Conservation (phyloP, 169 alveolate species). For the Eimeria necatrix region DNA sequence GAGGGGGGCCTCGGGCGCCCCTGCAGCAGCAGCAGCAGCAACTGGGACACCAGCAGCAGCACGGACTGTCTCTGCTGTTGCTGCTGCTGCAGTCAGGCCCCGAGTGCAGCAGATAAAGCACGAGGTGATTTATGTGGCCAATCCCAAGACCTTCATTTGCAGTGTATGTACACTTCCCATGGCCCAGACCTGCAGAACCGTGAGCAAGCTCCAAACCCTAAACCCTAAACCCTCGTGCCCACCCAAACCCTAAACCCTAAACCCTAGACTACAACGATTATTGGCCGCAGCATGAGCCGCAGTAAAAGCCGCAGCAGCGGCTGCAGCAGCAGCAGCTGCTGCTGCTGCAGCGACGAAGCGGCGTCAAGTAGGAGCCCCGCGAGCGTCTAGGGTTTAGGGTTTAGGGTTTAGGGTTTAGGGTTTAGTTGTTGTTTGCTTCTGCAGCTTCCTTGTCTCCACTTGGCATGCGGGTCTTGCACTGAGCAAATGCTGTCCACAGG, state of each 20-base stretch:
- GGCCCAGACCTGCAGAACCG: slow-evolving; percentile 55
- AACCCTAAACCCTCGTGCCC: neutral
- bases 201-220: slow-evolving; percentile 4
- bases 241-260: neutral
- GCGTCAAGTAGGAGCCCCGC: neutral
- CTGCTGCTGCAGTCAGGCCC: slow-evolving; percentile 53
- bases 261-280: neutral
- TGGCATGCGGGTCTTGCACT: slow-evolving; percentile 31
- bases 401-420: too few species aligned
- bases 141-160: slow-evolving; percentile 43
- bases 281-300: neutral
- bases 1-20: slow-evolving; percentile 31
- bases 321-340: slow-evolving; percentile 4
- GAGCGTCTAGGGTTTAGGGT: slow-evolving; percentile 9
- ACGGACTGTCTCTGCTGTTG: neutral
- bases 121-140: neutral
- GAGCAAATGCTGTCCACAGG: slow-evolving; percentile 47
- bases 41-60: neutral
- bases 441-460: slow-evolving; percentile 58
- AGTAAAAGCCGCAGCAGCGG: too few species aligned
- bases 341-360: neutral
- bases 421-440: neutral
- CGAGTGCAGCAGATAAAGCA: slow-evolving; percentile 56
- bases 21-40: slow-evolving; percentile 49
- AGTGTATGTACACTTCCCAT: slow-evolving; percentile 38